A percentile compares a stretch with the other conserved stretches of the same genome.
Conservation (phyloP, 305 asterid genomes). For the Fraxinus velutina region DNA sequence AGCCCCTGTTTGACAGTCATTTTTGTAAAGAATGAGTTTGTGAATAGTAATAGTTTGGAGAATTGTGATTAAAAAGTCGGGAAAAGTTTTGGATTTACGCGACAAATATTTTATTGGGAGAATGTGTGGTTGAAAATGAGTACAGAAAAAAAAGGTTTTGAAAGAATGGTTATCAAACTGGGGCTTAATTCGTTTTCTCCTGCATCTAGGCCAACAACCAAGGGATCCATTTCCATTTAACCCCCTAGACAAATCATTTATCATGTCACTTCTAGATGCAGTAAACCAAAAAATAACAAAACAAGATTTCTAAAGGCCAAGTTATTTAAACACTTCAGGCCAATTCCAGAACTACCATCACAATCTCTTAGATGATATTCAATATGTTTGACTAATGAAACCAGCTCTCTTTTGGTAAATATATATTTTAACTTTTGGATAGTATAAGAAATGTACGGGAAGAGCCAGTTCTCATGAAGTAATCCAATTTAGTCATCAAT, state of each 20-base stretch:
- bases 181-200: constrained; percentile 1
- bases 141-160: background rate
- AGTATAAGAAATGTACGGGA: background rate
- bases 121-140: background rate
- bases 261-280: background rate
- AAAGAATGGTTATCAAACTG: background rate
- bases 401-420: background rate
- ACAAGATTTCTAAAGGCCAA: background rate
- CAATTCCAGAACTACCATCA: constrained; percentile 2
- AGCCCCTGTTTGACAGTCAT: background rate
- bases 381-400: constrained; percentile 6
- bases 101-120: background rate
- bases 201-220: constrained; percentile 4
- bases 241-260: constrained; percentile 1
- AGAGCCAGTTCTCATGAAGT: constrained; percentile 2
- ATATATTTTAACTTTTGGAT: background rate
- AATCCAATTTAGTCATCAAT: constrained; percentile 6
- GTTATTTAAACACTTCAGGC: constrained; percentile 6
- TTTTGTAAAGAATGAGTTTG: background rate
- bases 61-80: background rate
- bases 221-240: background rate
- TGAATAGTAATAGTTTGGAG: background rate
- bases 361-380: constrained; percentile 16
- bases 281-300: background rate
- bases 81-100: background rate